A percentile compares a stretch with the other conserved stretches of the same genome.
These are phyloP conservation scores for Xylaria sp. DNA, from an alignment of 2,329 filamentous ascomycete genomes.

Conservation along the genomic window DNA sequence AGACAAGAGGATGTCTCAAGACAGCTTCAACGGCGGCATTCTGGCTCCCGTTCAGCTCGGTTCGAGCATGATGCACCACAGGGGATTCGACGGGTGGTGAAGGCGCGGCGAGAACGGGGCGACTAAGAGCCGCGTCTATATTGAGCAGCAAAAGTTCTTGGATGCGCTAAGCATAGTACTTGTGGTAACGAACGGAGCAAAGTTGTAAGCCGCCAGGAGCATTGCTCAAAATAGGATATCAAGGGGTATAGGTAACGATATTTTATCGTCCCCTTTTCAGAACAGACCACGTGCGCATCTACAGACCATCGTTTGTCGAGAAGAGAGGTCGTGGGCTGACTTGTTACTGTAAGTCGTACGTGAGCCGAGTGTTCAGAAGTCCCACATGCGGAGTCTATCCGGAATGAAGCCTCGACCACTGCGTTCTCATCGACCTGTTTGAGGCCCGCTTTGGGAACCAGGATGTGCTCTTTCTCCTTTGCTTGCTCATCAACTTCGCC, in stretches of 20 bases:
- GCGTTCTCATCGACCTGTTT: conserved; percentile 8
- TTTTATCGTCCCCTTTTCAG: conserved; percentile 24
- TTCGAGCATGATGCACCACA: background rate
- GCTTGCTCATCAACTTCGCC: conserved; percentile 24
- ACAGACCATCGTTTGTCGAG: conserved; percentile 12
- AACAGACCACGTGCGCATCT: conserved; percentile 19
- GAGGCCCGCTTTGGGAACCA: conserved; percentile 9
- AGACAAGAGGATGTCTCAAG: conserved; percentile 19
- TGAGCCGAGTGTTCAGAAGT: conserved; percentile 21
- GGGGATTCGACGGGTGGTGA: background rate
- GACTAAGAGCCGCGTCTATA: conserved; percentile 22
- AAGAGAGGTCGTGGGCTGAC: conserved; percentile 11
- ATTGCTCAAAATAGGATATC: conserved; percentile 24
- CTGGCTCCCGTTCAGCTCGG: conserved; percentile 20
- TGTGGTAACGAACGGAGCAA: conserved; percentile 20
- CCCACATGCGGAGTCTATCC: conserved; percentile 22
- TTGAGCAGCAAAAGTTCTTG: conserved; percentile 21
- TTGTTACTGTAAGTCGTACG: conserved; percentile 22
- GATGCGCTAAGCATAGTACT: conserved; percentile 15
- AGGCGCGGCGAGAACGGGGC: background rate
- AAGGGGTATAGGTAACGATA: conserved; percentile 26
- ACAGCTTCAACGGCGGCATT: conserved; percentile 24
- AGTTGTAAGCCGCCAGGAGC: conserved; percentile 25
- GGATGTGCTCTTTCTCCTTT: conserved; percentile 18
- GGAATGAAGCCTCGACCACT: conserved; percentile 19